A percentile compares a stretch with the other conserved stretches of the same genome.
These are phyloP conservation scores for Myxozyma udenii DNA, from an alignment of 805 yeast species.

Conservation along the genomic window DNA sequence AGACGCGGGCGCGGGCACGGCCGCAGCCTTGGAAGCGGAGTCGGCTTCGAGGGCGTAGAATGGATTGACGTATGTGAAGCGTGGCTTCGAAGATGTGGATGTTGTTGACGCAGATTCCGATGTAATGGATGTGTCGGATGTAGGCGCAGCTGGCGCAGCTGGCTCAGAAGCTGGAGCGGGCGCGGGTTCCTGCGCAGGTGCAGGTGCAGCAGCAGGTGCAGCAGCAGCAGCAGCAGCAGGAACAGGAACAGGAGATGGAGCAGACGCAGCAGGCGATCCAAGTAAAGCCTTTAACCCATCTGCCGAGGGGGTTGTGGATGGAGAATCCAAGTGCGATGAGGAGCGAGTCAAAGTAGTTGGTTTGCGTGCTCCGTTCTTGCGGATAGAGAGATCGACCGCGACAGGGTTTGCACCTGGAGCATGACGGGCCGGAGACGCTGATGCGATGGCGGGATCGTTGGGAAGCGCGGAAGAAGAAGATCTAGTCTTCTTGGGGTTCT, in stretches of 20 bases:
- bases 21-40: not conserved
- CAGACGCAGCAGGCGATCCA: not conserved
- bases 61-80: conserved; percentile 25
- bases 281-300: conserved; percentile 7
- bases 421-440: conserved; percentile 2
- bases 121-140: not conserved
- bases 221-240: not conserved
- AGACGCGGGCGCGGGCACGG: not conserved
- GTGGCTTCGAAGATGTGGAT: conserved; percentile 6
- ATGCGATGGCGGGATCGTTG: conserved; percentile 23
- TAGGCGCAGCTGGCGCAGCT: not conserved
- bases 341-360: too few relatives aligned
- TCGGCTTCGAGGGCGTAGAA: conserved; percentile 19
- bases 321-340: too few relatives aligned
- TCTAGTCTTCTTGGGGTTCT: too few relatives aligned
- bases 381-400: conserved; percentile 1
- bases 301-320: not conserved
- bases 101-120: too few relatives aligned
- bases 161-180: conserved; percentile 4
- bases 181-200: conserved; percentile 1
- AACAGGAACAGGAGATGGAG: not conserved
- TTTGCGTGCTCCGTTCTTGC: conserved; percentile 1
- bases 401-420: conserved; percentile 7
- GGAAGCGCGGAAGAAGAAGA: conserved; percentile 5
- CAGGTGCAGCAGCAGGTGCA: not conserved